A percentile compares a stretch with the other conserved stretches of the same genome.
Conservation (phyloP, 495 filamentous ascomycete species). For the Podospora anserina region DNA sequence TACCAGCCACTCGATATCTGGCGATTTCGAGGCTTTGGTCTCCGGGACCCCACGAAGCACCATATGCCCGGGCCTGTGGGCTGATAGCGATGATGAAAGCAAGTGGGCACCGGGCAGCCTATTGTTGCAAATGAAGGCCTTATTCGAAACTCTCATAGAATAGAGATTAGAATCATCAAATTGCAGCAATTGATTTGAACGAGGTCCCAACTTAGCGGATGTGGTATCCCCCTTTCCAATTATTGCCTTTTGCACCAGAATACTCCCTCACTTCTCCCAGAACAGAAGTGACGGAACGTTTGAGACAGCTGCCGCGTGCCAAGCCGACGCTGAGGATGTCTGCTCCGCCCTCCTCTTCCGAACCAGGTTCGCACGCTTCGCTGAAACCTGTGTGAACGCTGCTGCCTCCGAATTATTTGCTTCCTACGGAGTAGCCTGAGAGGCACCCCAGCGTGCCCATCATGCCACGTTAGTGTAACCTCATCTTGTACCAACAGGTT, state of each 20-base stretch:
- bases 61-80: no score
- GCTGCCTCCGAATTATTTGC: background rate
- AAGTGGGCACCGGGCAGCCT: background rate
- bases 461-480: background rate
- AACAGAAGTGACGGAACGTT: conserved; percentile 22
- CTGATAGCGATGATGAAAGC: background rate
- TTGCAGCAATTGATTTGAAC: background rate
- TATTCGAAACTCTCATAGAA: background rate
- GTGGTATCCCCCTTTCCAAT: background rate
- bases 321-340: conserved; percentile 23
- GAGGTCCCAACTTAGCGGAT: background rate
- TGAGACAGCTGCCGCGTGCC: conserved; percentile 26
- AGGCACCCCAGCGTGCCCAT: background rate
- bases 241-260: background rate
- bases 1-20: background rate
- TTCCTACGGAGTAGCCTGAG: background rate
- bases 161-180: conserved; percentile 2
- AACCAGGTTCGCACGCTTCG: conserved; percentile 1
- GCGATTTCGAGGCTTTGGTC: background rate
- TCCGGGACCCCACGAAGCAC: background rate
- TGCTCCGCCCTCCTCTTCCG: conserved; percentile 18
- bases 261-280: conserved; percentile 19
- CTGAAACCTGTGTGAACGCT: background rate
- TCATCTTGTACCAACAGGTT: background rate
- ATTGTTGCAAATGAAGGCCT: background rate